Base-by-base conservation (phyloP, 75 land plant genomes). In the Picea glauca region DNA sequence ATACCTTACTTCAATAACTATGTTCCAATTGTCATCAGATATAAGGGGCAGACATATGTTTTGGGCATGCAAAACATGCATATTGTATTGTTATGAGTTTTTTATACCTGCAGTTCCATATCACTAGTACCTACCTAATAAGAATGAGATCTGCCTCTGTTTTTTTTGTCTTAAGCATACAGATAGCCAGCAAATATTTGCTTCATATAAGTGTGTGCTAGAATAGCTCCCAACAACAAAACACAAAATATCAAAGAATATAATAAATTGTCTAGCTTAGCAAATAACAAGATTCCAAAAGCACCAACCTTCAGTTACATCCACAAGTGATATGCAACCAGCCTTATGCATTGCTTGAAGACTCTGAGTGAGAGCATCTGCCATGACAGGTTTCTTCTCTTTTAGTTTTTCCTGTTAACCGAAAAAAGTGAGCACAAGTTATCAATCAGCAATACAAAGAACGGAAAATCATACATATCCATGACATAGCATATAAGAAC, bases 361-460 rank as follows among this genome's bases (percentile, higher is more conserved):
- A 50, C 94, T 95, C 76, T 92, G 91, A 30, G 87, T 90, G 6
- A 98, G 89, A 4, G 98, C 81, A 20, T 95, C 99, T 3, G 84
- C 85, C 80, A 89, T 63, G 60, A 88, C 80, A 78, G 92, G 96
- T 77, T 98, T 98, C 81, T 98, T 98, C 84, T 98, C 99, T 79
- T 98, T 98, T 83, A 94, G 76, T 79, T 97, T 97, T 83, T 97
- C 99, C 99, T 97, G 76, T 38, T 13, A 23, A 15, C 76, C 56
- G 23, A 35, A 13, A 32, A 66, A 33, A 4, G 35, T 17, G 35
- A 1, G 6, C 43, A 32, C 40, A 32, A 33, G 18, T 33, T 35
- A 18, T 66, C 30, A 33, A 17, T 2, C 33, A 8, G 8, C 40
- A 35, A 33, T 66, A 17, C 4, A 14, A 35, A 65, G 68, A 15